Base-by-base conservation (phyloP, 352 stramenopile genomes). In the Globisporangium polare region DNA sequence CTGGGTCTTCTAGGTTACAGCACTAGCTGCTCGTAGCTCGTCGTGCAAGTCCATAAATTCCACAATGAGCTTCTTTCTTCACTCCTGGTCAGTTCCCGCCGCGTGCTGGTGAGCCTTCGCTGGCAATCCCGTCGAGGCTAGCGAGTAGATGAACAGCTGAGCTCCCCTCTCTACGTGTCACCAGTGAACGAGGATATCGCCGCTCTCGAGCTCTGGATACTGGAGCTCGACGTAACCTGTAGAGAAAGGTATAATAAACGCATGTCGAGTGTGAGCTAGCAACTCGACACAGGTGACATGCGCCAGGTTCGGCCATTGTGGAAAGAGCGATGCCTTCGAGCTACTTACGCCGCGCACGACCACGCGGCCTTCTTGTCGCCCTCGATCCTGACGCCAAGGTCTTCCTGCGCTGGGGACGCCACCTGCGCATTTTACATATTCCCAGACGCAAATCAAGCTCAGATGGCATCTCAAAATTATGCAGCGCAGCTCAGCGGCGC, bases 121-220 rank as follows among this genome's bases (percentile, higher is more conserved):
- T 31, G 4, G 29, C 47, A n/a, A 12, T 5, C n/a, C 57, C 57
- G 50, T 18, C n/a, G n/a, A 63, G 18, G 4, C 29, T 20, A 24
- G 57, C 31, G 6, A 63, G 33, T 17, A 63, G n/a, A n/a, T n/a
- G 37, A 43, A 43, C 4, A 43, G 37, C 13, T 29, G 17, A 9
- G 13, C 2, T 45, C 42, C n/a, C 31, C 29, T 33, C 29, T 33
- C 29, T 33, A 33, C 29, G 39, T 45, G 3, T 37, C 52, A 74
- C 69, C 50, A 78, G 66, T 20, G 70, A 5, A 81, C 70, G 15
- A 81, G 60, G 29, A 81, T 63, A 13, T 78, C 71, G 18, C 73
- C 73, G 20, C 39, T 41, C 10, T 56, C 26, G 13, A 80, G 63
- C 24, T 63, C 63, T 43, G 73, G 68, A 50, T 53, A 76, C 35